Evolutionary conservation across 2,329 filamentous ascomycete genomes (phyloP).

Genomic region (Trichoderma atrobrunneum): DNA sequence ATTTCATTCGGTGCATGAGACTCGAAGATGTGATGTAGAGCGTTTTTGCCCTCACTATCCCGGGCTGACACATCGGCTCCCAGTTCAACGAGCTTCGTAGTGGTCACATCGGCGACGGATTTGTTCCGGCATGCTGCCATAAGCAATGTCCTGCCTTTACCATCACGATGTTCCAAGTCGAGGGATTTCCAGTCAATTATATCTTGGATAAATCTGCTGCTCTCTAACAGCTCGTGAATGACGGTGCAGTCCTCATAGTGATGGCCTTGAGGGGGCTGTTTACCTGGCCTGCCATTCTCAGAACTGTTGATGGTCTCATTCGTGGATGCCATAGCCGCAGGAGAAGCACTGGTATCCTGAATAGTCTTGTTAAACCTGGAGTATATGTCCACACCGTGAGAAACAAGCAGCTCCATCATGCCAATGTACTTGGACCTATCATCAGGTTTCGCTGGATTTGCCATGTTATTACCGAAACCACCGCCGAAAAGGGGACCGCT

Average conservation of each 20-base stretch:
- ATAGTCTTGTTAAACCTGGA: background rate
- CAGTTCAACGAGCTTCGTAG: background rate
- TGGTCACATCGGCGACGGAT: conserved; percentile 11
- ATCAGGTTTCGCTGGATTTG: background rate
- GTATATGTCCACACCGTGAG: background rate
- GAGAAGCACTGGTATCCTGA: background rate
- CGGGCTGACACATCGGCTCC: conserved; percentile 27
- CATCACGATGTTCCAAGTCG: conserved; percentile 27
- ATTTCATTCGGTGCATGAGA: background rate
- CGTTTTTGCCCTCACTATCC: conserved; percentile 24
- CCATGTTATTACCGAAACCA: background rate
- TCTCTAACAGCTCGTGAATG: conserved; percentile 26
- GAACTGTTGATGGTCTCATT: background rate
- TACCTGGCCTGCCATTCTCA: background rate
- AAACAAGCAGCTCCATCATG: background rate
- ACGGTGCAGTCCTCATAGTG: conserved; percentile 22
- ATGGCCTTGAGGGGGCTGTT: background rate
- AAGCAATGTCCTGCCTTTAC: conserved; percentile 27
- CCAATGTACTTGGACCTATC: background rate
- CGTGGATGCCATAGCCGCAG: background rate
- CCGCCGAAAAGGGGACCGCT: background rate
- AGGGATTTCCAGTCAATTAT: conserved; percentile 16
- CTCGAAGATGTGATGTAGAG: conserved; percentile 23
- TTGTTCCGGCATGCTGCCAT: conserved; percentile 24
- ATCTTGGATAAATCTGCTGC: conserved; percentile 19